These are phyloP conservation scores for Porodaedalea pini DNA, from an alignment of 1,284 basidiomycete genomes.

Conservation along the genomic window DNA sequence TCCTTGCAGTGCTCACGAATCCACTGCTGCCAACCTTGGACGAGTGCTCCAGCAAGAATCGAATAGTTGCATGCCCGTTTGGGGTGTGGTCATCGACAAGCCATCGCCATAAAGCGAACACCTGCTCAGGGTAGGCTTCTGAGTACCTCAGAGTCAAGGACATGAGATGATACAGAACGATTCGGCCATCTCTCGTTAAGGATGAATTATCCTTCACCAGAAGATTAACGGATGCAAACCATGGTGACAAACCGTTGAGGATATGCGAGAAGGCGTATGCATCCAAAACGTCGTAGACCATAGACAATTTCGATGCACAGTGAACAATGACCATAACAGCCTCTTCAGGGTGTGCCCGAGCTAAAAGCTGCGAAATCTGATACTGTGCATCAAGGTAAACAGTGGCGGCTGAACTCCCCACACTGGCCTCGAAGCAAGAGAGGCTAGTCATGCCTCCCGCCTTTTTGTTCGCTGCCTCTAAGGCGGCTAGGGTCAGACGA, in stretches of 20 bases:
- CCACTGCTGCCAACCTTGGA: constrained; percentile 77
- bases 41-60: constrained; percentile 86
- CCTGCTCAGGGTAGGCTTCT: constrained; percentile 76
- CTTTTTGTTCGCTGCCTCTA: constrained; percentile 73
- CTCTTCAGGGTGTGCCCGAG: constrained; percentile 75
- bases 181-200: constrained; percentile 58
- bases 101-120: constrained; percentile 78
- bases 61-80: constrained; percentile 78
- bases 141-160: constrained; percentile 80
- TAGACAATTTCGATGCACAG: constrained; percentile 70
- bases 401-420: constrained; percentile 70
- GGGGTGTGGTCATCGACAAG: constrained; percentile 67
- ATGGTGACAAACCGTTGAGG: constrained; percentile 73
- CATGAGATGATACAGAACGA: constrained; percentile 80
- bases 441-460: constrained; percentile 52
- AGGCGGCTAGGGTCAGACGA: constrained; percentile 72
- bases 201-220: constrained; percentile 56
- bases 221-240: constrained; percentile 74
- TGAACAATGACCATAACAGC: constrained; percentile 70
- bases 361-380: constrained; percentile 73
- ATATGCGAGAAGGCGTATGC: constrained; percentile 52
- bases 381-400: constrained; percentile 82
- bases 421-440: constrained; percentile 71
- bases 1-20: constrained; percentile 78
- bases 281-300: constrained; percentile 54